Percentiles rank a stretch among this genome's conserved stretches.
Conservation (phyloP, 148 eudicot species). For the Fallopia convolvulus region DNA sequence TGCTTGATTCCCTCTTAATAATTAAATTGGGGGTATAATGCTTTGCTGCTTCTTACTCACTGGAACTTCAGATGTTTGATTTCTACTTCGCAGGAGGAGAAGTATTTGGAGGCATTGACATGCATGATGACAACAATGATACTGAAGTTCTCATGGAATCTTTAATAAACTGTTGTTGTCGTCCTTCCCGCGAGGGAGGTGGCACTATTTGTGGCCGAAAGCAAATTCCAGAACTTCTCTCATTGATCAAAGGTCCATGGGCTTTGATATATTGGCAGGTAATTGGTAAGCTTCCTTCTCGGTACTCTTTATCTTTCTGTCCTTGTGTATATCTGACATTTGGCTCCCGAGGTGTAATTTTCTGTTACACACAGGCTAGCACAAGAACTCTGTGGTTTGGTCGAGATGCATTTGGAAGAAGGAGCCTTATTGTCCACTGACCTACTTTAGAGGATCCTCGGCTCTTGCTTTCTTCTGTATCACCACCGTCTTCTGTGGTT, state of each 20-base stretch:
- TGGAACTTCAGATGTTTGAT: neutral
- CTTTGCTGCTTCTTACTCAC: neutral
- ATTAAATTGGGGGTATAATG: neutral
- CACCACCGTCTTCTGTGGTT: constrained; percentile 36
- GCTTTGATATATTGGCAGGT: constrained; percentile 97
- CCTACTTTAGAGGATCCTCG: constrained; percentile 58
- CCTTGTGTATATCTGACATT: constrained; percentile 3
- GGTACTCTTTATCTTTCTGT: neutral
- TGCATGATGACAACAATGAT: constrained; percentile 62
- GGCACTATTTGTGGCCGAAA: constrained; percentile 25
- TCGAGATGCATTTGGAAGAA: constrained; percentile 89
- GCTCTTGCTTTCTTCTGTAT: constrained; percentile 74
- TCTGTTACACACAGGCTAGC: constrained; percentile 34
- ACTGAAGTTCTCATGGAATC: constrained; percentile 63
- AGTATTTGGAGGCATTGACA: constrained; percentile 70
- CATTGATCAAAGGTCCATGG: constrained; percentile 92
- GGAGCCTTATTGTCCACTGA: constrained; percentile 97
- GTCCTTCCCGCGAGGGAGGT: constrained; percentile 34
- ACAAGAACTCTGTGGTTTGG: constrained; percentile 87
- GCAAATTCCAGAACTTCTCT: constrained; percentile 64
- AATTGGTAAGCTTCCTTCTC: constrained; percentile 50
- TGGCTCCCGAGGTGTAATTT: constrained; percentile 3
- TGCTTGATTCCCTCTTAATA: neutral
- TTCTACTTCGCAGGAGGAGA: constrained; percentile 59
- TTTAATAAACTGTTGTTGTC: constrained; percentile 49